Evolutionary conservation across 257 asterid species (phyloP).

Genomic region (Primulina tabacum): DNA sequence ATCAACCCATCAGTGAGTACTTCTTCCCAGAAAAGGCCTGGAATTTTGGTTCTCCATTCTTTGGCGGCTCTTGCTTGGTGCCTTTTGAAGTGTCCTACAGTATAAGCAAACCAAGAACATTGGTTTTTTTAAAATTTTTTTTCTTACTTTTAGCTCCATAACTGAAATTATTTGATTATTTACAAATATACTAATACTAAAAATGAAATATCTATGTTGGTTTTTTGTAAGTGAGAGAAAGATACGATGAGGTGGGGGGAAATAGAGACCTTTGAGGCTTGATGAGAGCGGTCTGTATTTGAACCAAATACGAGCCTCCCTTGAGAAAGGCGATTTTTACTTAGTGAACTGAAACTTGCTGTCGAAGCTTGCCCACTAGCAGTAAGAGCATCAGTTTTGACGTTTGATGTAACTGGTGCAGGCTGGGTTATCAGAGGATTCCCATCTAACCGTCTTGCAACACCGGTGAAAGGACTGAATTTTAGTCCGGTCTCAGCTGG

Average conservation of each 20-base stretch:
- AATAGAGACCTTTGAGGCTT: not conserved
- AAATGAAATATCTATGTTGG: not conserved
- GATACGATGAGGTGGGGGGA: too few relatives aligned
- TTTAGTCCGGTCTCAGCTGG: slow-evolving; percentile 18
- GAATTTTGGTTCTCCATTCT: slow-evolving; percentile 29
- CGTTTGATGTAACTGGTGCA: too few relatives aligned
- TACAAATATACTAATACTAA: slow-evolving; percentile 5
- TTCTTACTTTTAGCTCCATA: too few relatives aligned
- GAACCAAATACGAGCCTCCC: slow-evolving; percentile 38
- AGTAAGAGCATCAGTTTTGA: not conserved
- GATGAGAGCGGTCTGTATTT: not conserved
- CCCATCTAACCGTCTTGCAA: slow-evolving; percentile 32
- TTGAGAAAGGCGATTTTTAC: not conserved
- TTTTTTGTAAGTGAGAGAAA: slow-evolving; percentile 6
- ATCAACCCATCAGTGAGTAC: slow-evolving; percentile 30
- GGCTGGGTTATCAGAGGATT: not conserved
- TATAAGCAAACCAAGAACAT: not conserved
- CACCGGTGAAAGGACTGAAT: slow-evolving; percentile 32
- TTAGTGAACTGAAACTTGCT: not conserved
- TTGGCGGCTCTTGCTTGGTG: slow-evolving; percentile 22
- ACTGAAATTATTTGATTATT: not conserved
- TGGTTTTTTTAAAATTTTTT: too few relatives aligned
- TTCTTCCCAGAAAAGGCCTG: slow-evolving; percentile 40
- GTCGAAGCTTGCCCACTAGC: not conserved
- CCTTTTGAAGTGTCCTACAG: slow-evolving; percentile 23